Conservation (phyloP, 192 early-diverging fungal genomes). For the Dimargaris xerosporica region DNA sequence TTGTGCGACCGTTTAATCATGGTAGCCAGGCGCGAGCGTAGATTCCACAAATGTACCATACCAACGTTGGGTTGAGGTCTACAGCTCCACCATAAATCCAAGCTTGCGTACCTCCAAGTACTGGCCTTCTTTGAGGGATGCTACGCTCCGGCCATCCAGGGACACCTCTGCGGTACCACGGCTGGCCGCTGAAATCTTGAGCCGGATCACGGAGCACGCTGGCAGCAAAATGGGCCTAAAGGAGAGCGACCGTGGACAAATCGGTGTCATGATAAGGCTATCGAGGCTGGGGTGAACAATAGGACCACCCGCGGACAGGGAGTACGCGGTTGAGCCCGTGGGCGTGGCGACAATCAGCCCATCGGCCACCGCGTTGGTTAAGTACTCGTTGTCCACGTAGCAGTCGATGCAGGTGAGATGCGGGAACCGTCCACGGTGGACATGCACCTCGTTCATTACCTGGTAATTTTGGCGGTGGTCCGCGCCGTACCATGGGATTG, state of each 20-base stretch:
- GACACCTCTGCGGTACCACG: slow-evolving; percentile 52
- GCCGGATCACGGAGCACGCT: slow-evolving; percentile 38
- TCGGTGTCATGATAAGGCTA: slow-evolving; percentile 55
- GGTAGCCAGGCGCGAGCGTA: no score
- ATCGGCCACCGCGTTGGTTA: slow-evolving; percentile 66
- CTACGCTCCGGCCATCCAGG: slow-evolving; percentile 62
- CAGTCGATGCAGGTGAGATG: slow-evolving; percentile 70
- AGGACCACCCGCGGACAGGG: slow-evolving; percentile 69
- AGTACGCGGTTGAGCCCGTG: slow-evolving; percentile 87
- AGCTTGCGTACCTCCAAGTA: slow-evolving; percentile 31
- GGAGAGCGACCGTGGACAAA: slow-evolving; percentile 70
- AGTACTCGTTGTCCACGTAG: slow-evolving; percentile 59
- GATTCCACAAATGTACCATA: no score
- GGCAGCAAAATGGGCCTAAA: slow-evolving; percentile 74
- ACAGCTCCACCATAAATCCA: no score
- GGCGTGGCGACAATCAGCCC: slow-evolving; percentile 65
- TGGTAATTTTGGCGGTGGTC: slow-evolving; percentile 21
- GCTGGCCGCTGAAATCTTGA: slow-evolving; percentile 39
- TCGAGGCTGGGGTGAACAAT: slow-evolving; percentile 70
- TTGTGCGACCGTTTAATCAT: no score
- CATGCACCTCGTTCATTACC: slow-evolving; percentile 75
- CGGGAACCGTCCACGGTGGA: slow-evolving; percentile 76
- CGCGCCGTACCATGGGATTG: slow-evolving; percentile 16
- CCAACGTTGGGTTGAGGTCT: no score
- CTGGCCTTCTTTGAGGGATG: slow-evolving; percentile 47